Conservation (phyloP, 495 filamentous ascomycete genomes). For the Penicillium chermesinum region DNA sequence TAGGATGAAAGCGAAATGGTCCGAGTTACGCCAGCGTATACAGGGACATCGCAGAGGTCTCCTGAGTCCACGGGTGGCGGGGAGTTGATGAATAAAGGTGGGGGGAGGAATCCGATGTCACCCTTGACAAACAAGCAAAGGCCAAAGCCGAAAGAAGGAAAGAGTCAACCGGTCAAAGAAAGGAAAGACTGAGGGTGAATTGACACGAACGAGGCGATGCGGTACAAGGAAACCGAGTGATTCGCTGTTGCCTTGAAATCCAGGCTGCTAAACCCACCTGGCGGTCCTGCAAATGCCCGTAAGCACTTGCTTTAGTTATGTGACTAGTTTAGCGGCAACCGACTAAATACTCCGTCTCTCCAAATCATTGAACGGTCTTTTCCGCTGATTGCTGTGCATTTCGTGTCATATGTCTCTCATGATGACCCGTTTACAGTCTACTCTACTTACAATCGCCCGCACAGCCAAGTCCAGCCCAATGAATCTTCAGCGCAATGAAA, state of each 20-base stretch:
- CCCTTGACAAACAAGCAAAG: background rate
- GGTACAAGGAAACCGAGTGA: background rate
- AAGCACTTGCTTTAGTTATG: background rate
- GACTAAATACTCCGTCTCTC: no score
- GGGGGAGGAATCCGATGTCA: no score
- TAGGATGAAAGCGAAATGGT: background rate
- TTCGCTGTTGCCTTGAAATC: background rate
- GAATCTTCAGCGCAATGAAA: background rate
- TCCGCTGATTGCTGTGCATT: no score
- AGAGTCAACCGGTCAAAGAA: background rate
- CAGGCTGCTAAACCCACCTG: background rate
- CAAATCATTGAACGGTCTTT: no score
- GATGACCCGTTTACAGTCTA: background rate
- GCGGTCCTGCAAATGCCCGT: background rate
- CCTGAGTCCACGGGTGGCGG: conserved; percentile 1
- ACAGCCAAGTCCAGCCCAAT: background rate
- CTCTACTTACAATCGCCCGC: background rate
- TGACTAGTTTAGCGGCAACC: background rate
- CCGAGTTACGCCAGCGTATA: conserved; percentile 12
- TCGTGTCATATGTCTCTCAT: background rate
- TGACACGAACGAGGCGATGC: background rate
- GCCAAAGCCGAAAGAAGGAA: background rate
- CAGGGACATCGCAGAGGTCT: conserved; percentile 15
- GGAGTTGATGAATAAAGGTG: no score
- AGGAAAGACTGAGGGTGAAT: background rate